phyloP scores from a whole-genome alignment of 257 asterid genomes.

The Jaltomata sinuosa region DNA sequence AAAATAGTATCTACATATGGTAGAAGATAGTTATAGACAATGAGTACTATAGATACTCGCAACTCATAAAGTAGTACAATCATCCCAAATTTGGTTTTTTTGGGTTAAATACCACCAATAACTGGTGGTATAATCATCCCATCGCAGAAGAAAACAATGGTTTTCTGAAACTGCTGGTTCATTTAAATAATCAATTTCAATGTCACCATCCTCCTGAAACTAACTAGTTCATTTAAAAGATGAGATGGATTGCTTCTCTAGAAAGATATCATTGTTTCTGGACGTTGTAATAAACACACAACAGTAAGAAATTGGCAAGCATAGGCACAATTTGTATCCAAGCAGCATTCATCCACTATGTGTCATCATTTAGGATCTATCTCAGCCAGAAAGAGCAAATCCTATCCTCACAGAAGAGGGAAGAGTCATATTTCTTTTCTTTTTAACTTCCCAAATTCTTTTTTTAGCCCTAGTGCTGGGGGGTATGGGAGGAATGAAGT shows the following conservation, averaged over 20 bases:
- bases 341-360: background rate
- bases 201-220: background rate
- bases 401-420: background rate
- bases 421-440: background rate
- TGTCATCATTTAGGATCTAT: background rate
- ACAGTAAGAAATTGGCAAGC: background rate
- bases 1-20: no score
- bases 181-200: background rate
- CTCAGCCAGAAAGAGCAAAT: background rate
- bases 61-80: no score
- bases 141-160: background rate
- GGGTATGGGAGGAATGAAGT: background rate
- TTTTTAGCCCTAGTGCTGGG: background rate
- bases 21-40: background rate
- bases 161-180: no score
- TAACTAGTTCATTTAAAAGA: background rate
- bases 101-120: no score
- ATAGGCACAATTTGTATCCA: background rate
- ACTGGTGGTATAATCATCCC: background rate
- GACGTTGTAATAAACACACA: background rate
- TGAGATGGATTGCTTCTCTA: background rate
- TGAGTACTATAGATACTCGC: no score
- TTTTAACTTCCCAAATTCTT: background rate
- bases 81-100: no score
- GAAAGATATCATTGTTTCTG: background rate